Conservation (phyloP, 164 flowering plant genomes). For the Kalanchoe fedtschenkoi region DNA sequence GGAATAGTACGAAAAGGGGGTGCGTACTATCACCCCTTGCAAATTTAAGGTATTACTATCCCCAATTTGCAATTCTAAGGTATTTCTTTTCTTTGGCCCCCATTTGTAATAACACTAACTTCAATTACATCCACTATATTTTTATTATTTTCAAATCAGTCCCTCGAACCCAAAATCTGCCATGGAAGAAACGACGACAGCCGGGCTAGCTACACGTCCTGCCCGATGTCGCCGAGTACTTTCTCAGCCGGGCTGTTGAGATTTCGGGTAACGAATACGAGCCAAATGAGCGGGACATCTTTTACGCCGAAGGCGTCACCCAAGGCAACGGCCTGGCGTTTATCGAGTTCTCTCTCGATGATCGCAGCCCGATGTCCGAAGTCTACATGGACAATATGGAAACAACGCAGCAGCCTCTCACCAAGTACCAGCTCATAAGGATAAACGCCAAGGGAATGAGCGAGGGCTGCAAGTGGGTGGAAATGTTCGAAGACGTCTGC, state of each 20-base stretch:
- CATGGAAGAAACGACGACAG: no score
- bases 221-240: no score
- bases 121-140: no score
- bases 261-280: slow-evolving; percentile 94
- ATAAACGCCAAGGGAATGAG: slow-evolving; percentile 87
- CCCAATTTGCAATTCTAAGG: no score
- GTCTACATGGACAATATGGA: slow-evolving; percentile 70
- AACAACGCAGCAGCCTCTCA: slow-evolving; percentile 45
- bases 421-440: slow-evolving; percentile 85
- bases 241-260: slow-evolving; percentile 99
- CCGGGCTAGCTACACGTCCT: no score
- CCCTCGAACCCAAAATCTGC: no score
- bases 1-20: no score
- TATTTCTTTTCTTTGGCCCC: no score
- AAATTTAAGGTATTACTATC: no score
- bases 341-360: slow-evolving; percentile 85
- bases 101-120: no score
- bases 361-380: slow-evolving; percentile 95
- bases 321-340: slow-evolving; percentile 92
- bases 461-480: slow-evolving; percentile 97
- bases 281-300: slow-evolving; percentile 82
- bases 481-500: slow-evolving; percentile 97
- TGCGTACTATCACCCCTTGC: no score
- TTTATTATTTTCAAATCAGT: no score
- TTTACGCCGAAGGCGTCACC: slow-evolving; percentile 94